Conservation (phyloP, 179 eudicot species). For the Vitellaria paradoxa region DNA sequence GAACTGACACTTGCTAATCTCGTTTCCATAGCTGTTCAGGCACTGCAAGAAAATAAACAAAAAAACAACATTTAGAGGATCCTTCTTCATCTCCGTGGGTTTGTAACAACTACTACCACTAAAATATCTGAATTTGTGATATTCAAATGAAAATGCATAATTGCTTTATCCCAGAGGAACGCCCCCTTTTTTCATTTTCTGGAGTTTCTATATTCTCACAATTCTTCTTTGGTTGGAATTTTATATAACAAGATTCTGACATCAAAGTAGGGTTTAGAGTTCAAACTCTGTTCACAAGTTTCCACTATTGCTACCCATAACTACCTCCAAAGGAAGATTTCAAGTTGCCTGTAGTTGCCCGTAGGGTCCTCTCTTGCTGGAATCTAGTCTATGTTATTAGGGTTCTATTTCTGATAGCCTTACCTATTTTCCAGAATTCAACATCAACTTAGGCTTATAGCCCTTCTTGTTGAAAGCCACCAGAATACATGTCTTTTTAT, state of each 20-base stretch:
- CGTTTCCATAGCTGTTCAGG: slow-evolving; percentile 47
- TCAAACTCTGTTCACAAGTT: too few relatives aligned
- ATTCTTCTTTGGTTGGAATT: too few relatives aligned
- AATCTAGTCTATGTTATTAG: background rate
- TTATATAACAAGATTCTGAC: too few relatives aligned
- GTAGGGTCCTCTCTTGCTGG: background rate
- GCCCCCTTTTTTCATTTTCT: background rate
- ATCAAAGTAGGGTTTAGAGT: too few relatives aligned
- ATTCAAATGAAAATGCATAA: too few relatives aligned
- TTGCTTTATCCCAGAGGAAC: too few relatives aligned
- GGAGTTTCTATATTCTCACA: background rate
- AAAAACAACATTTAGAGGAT: background rate
- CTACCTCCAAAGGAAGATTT: background rate
- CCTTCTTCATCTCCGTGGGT: background rate
- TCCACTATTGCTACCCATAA: background rate
- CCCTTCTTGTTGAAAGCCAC: too few relatives aligned
- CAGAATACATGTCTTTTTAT: too few relatives aligned
- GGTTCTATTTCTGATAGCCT: background rate
- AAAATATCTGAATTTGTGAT: too few relatives aligned
- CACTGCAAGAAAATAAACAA: slow-evolving; percentile 39
- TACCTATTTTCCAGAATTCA: too few relatives aligned
- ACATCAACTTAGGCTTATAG: too few relatives aligned
- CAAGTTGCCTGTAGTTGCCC: background rate
- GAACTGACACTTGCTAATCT: slow-evolving; percentile 76
- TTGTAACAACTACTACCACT: too few relatives aligned